Evolutionary conservation across 306 rosid species (phyloP).

Genomic region (Dryas alaskensis): DNA sequence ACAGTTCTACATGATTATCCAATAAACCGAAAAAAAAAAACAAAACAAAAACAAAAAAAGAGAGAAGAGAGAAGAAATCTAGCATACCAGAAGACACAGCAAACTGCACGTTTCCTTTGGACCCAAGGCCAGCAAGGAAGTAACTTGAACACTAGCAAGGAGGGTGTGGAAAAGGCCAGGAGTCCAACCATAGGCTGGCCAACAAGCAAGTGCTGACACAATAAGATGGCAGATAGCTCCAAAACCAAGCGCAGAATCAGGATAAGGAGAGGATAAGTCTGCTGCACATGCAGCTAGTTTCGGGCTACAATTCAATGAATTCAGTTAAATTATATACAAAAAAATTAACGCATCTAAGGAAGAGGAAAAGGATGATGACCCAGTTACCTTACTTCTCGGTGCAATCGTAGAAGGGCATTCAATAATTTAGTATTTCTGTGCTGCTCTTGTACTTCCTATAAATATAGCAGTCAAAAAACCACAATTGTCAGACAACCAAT

Average conservation of each 20-base stretch:
- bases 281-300: slow-evolving; percentile 89
- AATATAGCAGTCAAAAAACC: slow-evolving; percentile 33
- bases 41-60: background rate
- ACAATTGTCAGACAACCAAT: slow-evolving; percentile 19
- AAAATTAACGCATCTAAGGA: slow-evolving; percentile 10
- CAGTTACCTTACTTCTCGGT: slow-evolving; percentile 86
- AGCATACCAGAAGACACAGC: slow-evolving; percentile 81
- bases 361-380: slow-evolving; percentile 22
- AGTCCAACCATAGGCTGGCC: slow-evolving; percentile 96
- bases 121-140: slow-evolving; percentile 78
- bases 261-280: slow-evolving; percentile 72
- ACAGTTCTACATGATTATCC: background rate
- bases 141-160: slow-evolving; percentile 66
- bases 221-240: slow-evolving; percentile 93
- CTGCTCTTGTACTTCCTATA: slow-evolving; percentile 88
- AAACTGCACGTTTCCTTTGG: slow-evolving; percentile 98
- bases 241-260: slow-evolving; percentile 83
- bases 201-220: slow-evolving; percentile 84
- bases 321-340: slow-evolving; percentile 33
- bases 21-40: background rate
- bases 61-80: slow-evolving; percentile 14
- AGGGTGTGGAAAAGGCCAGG: slow-evolving; percentile 90
- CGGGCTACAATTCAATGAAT: slow-evolving; percentile 62
- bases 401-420: slow-evolving; percentile 84
- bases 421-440: slow-evolving; percentile 86